These are phyloP conservation scores for Hyphodiscus sp. DNA, from an alignment of 2,329 filamentous ascomycete species.

Conservation along the genomic window DNA sequence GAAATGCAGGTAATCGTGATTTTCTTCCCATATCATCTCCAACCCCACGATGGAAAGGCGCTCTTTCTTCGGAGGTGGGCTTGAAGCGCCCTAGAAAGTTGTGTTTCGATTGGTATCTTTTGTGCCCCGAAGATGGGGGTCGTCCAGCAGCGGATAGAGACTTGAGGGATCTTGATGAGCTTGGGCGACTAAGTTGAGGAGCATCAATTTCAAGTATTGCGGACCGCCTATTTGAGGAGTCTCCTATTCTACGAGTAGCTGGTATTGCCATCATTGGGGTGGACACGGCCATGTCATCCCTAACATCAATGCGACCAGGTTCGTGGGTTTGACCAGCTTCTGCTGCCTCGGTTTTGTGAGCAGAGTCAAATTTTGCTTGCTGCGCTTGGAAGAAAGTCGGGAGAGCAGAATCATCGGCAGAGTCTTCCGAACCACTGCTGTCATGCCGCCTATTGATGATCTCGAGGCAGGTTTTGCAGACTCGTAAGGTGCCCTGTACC, in stretches of 20 bases:
- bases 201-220: constrained; percentile 85
- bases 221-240: constrained; percentile 76
- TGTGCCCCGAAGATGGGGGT: constrained; percentile 73
- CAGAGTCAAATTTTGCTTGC: constrained; percentile 38
- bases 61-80: constrained; percentile 66
- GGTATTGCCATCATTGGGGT: constrained; percentile 68
- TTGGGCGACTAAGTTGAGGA: constrained; percentile 79
- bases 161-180: constrained; percentile 83
- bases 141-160: constrained; percentile 58
- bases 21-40: constrained; percentile 61
- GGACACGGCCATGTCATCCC: constrained; percentile 46
- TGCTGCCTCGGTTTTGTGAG: constrained; percentile 34
- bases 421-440: constrained; percentile 80
- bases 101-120: constrained; percentile 81
- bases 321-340: constrained; percentile 26
- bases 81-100: constrained; percentile 75
- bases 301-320: constrained; percentile 25
- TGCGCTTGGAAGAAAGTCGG: constrained; percentile 54
- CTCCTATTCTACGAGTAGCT: constrained; percentile 57
- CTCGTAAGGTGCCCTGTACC: constrained; percentile 73
- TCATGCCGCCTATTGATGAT: constrained; percentile 90
- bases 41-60: constrained; percentile 76
- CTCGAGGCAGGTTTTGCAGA: constrained; percentile 87
- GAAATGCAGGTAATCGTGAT: constrained; percentile 77
- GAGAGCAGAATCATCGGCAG: constrained; percentile 67